A percentile compares a stretch with the other conserved stretches of the same genome.
Conservation (phyloP, 202 grass and related monocot genomes). For the Dendrocalamus latiflorus region DNA sequence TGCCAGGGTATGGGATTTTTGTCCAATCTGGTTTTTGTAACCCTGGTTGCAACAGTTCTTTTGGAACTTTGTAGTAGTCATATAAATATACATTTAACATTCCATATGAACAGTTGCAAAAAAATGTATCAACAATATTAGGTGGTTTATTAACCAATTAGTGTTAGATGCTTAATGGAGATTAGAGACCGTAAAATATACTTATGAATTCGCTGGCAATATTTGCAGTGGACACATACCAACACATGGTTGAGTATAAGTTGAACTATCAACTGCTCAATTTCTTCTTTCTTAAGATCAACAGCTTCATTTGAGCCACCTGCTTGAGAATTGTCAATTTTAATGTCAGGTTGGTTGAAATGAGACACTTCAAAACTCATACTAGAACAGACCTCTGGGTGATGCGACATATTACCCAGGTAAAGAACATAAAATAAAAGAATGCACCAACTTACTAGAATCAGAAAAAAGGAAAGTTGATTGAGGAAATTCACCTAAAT, state of each 20-base stretch:
- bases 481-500: no score
- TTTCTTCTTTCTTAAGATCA: conserved; percentile 86
- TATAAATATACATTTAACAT: not conserved
- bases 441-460: not conserved
- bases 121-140: no score
- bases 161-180: no score
- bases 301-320: conserved; percentile 39
- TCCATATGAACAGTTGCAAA: not conserved
- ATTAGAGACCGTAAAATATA: no score
- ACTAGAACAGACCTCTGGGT: not conserved
- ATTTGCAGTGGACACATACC: no score
- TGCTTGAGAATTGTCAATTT: not conserved
- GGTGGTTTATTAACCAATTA: no score
- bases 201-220: no score
- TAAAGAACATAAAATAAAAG: not conserved
- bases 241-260: no score
- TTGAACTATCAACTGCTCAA: conserved; percentile 61
- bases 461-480: no score
- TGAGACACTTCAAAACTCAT: not conserved
- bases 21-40: not conserved
- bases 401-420: not conserved
- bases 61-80: not conserved
- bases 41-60: not conserved
- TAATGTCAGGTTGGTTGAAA: not conserved
- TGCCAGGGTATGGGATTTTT: not conserved